Evolutionary conservation across 2,329 filamentous ascomycete genomes (phyloP).

Genomic region (Venturia oleaginea): DNA sequence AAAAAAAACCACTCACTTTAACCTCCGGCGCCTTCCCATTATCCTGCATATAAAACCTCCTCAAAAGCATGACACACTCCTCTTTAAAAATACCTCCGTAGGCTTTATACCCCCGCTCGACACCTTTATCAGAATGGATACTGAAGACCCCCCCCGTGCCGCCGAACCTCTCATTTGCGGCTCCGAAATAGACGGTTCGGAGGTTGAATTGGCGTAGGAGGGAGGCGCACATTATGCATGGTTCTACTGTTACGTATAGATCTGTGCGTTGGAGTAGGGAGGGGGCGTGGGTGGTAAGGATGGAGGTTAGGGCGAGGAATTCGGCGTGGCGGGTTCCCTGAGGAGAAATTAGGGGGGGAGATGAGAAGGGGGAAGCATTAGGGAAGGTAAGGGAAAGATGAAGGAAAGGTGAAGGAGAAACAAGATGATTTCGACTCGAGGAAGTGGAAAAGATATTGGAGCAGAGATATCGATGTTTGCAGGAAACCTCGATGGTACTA

Average conservation of each 20-base stretch:
- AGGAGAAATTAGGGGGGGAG: constrained; percentile 21
- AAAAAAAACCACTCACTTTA: not conserved
- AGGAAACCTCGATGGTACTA: too few relatives aligned
- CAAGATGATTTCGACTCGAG: too few relatives aligned
- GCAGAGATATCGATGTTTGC: too few relatives aligned
- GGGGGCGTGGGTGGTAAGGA: constrained; percentile 55
- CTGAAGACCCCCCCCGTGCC: constrained; percentile 90
- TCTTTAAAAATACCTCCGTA: constrained; percentile 82
- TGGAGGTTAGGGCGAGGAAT: constrained; percentile 71
- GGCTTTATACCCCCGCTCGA: constrained; percentile 72
- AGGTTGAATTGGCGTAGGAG: constrained; percentile 82
- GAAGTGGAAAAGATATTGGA: too few relatives aligned
- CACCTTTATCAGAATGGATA: constrained; percentile 65
- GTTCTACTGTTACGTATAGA: constrained; percentile 95
- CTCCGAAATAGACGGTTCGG: constrained; percentile 87
- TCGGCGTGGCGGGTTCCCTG: constrained; percentile 91
- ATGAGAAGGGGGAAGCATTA: constrained; percentile 27
- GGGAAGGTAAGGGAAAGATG: not conserved
- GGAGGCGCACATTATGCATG: constrained; percentile 97
- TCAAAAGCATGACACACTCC: constrained; percentile 83
- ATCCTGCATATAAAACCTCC: constrained; percentile 95
- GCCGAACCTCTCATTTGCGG: constrained; percentile 92
- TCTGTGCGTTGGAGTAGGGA: constrained; percentile 63
- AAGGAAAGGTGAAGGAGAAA: not conserved
- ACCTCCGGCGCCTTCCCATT: constrained; percentile 67